Conservation (phyloP, 257 asterid species). For the Salvia miltiorrhiza region DNA sequence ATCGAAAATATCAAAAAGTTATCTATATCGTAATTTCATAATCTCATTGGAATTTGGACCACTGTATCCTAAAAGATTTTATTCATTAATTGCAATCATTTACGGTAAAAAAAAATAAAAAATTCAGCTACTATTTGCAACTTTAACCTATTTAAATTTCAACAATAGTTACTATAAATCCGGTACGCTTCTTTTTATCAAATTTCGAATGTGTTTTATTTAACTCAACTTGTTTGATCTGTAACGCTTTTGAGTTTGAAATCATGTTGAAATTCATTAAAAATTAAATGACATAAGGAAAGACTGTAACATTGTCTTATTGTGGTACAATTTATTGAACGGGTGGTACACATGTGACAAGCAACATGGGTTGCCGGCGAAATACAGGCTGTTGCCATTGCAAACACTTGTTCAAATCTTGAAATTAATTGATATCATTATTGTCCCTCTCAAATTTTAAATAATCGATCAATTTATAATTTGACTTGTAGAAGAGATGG, state of each 20-base stretch:
- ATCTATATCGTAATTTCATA: constrained; percentile 10
- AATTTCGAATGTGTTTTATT: too few species aligned
- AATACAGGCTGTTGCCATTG: constrained; percentile 35
- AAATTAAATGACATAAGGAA: not conserved
- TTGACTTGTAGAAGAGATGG: not conserved
- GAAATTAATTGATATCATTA: not conserved
- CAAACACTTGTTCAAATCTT: not conserved
- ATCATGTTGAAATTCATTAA: not conserved
- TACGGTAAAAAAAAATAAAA: not conserved
- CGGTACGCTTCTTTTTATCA: too few species aligned
- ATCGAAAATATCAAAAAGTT: not conserved
- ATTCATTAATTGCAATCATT: not conserved
- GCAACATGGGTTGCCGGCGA: constrained; percentile 68
- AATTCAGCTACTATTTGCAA: too few species aligned
- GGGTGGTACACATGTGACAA: constrained; percentile 45
- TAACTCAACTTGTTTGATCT: too few species aligned
- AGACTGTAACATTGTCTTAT: not conserved
- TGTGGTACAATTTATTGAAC: not conserved
- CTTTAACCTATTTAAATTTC: not conserved
- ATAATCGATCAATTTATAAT: not conserved
- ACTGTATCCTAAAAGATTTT: not conserved
- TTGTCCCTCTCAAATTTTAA: constrained; percentile 2
- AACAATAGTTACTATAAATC: not conserved
- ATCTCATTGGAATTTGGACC: not conserved
- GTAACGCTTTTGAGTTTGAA: not conserved